phyloP scores from a whole-genome alignment of 148 eudicot species.

The Vaccinium vitisidaea region DNA sequence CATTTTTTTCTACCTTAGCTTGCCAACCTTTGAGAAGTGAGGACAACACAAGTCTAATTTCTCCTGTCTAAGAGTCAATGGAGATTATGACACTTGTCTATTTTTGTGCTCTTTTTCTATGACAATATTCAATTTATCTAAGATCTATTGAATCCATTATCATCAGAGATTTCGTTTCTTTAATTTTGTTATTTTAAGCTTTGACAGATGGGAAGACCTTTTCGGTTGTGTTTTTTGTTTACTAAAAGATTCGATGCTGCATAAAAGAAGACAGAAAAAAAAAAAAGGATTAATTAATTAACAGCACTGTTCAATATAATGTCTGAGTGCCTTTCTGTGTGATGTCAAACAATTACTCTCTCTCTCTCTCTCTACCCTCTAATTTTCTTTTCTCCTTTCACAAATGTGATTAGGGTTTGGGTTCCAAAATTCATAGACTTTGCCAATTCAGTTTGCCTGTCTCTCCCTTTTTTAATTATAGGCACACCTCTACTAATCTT shows the following conservation, averaged over 20 bases:
- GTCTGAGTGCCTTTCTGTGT: background rate
- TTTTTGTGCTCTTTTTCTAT: background rate
- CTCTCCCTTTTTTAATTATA: background rate
- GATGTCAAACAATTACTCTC: constrained; percentile 12
- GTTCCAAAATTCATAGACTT: background rate
- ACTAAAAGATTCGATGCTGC: constrained; percentile 12
- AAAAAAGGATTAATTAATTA: background rate
- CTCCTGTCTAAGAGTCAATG: background rate
- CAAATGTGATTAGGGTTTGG: background rate
- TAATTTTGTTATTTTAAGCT: background rate
- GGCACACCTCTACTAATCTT: background rate
- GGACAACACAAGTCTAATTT: constrained; percentile 5
- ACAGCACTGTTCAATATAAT: background rate
- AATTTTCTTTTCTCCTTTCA: background rate
- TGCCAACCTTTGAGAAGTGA: constrained; percentile 17
- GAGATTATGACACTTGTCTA: background rate
- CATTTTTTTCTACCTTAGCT: constrained; percentile 13
- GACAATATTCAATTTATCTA: background rate
- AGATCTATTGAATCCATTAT: background rate
- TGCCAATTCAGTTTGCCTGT: background rate
- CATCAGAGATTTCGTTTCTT: background rate
- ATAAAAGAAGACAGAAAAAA: constrained; percentile 1
- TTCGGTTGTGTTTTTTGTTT: background rate
- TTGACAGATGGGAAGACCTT: background rate
- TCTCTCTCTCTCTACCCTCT: background rate